Evolutionary conservation across 495 filamentous ascomycete species (phyloP), one percentile per base, ranked within the genome.

Genomic region (Daldinia caldariorum): DNA sequence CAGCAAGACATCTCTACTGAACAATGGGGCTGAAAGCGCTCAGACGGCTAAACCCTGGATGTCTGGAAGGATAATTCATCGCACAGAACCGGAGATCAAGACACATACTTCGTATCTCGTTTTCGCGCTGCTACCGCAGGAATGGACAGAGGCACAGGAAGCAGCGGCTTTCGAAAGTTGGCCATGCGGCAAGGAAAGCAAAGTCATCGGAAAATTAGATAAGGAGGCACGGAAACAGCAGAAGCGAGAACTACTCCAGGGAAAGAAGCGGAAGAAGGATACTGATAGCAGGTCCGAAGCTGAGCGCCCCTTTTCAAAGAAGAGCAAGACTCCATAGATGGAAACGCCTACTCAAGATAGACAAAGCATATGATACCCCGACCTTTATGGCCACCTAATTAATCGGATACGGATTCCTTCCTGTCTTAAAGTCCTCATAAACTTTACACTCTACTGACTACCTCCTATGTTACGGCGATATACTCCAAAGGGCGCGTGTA

Each of bases 31-130:
- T 18, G 69, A 68, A 43, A 71, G 84, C 58, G 82, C 82, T 20
- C 2, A 34, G 8, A 50, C 45, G 9, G 29, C 56, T 7, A 80
- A 78, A 20, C 75, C 77, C 12, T 85, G 82, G 82, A 70, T 80
- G 65, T 88, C 92, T 43, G 95, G 95, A 5, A 87, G 88, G 18
- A 69, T 97, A 60, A 83, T 91, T 9, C 92, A 94, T 66, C 87
- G 93, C 26, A 86, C 89, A 5, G 95, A 98, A 80, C 83, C 89
- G 1, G 94, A 99, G 80, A 78, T 97, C 34, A 97, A 97, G 85
- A 94, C 89, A 9, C 95, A 99, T 79, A 99, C 95, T 0, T 93
- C 89, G 12, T 99, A 98, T 78, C 84, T 99, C 14, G 91, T 96
- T 6, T 99, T 99, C 85, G 95, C 96, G 1, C 81, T 95, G 5